These are phyloP conservation scores for Trematosphaeria pertusa DNA, from an alignment of 2,329 filamentous ascomycete species.

Conservation along the genomic window DNA sequence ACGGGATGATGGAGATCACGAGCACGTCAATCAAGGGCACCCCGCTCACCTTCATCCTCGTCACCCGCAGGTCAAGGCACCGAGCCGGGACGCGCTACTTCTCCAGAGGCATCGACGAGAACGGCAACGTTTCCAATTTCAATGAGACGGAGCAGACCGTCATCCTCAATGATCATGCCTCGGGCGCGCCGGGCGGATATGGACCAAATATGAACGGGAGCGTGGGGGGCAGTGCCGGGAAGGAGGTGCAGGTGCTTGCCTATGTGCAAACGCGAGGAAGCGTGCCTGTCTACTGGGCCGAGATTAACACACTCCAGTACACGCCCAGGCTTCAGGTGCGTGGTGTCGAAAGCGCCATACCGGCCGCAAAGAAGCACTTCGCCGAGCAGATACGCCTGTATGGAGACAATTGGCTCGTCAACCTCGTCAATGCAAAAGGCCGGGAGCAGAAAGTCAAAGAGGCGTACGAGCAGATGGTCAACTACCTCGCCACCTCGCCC, in stretches of 20 bases:
- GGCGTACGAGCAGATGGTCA: slow-evolving; percentile 90
- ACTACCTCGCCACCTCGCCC: slow-evolving; percentile 73
- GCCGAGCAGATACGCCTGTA: slow-evolving; percentile 92
- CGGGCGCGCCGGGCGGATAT: slow-evolving; percentile 78
- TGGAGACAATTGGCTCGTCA: slow-evolving; percentile 96
- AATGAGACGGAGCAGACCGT: slow-evolving; percentile 97
- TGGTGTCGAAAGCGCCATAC: slow-evolving; percentile 78
- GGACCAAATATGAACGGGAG: slow-evolving; percentile 77
- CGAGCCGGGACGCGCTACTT: slow-evolving; percentile 94
- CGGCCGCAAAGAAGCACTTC: slow-evolving; percentile 86
- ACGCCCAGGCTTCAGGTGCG: slow-evolving; percentile 89
- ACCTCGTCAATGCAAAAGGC: slow-evolving; percentile 95
- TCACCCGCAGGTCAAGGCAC: slow-evolving; percentile 87
- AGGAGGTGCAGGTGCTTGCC: slow-evolving; percentile 87
- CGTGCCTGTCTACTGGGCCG: slow-evolving; percentile 94
- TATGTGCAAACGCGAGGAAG: slow-evolving; percentile 97
- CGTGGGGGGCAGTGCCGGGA: slow-evolving; percentile 60
- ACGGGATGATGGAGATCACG: slow-evolving; percentile 92
- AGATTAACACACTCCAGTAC: slow-evolving; percentile 92
- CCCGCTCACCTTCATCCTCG: slow-evolving; percentile 82
- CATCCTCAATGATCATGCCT: slow-evolving; percentile 81
- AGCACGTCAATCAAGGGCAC: slow-evolving; percentile 86
- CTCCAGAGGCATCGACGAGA: slow-evolving; percentile 89
- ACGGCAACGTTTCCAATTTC: slow-evolving; percentile 97
- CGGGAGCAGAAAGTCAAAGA: slow-evolving; percentile 88